Base-by-base conservation (phyloP, 306 rosid genomes). In the Lathyrus sativus region DNA sequence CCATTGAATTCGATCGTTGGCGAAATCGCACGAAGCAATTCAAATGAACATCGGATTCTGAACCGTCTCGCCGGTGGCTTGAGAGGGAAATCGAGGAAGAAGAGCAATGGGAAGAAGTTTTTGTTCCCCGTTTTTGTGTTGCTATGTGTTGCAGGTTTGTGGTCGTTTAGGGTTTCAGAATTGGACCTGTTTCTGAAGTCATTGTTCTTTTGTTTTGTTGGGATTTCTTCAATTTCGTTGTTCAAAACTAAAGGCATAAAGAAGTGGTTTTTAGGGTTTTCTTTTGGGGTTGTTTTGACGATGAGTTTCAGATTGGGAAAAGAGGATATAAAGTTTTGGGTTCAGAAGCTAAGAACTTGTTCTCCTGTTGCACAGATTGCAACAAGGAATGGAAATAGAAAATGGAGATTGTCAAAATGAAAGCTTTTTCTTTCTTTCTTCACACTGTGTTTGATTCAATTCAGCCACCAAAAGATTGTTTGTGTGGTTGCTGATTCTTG, bases 201-300 rank as follows among this genome's bases (percentile, higher is more conserved):
- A 11, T 49, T 67, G 41, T 48, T 49, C 39, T 68, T 79, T 46
- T 64, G 59, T 31, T 9, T 72, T 4, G 28, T 38, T 48, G 86
- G 62, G 18, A 1, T 82, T 37, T 73, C 77, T 6, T 18, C 71
- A 22, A 46, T 76, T 78, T 70, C 38, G 54, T 28, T 62, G 67
- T 11, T 33, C 54, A 57, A 65, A 38, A 75, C 70, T 62, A 76
- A 68, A 63, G 73, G 17, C 0, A 4, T 79, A 3, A 68, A 37
- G 63, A 65, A 76, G 29, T 72, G 81, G 84, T 2, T 76, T 79
- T 57, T 79, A 72, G 84, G 84, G 69, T 73, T 76, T 72, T 48
- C 65, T 0, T 26, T 74, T 51, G 83, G 86, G 61, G 28, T 59
- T 64, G 64, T 73, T 72, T 68, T 82, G 35, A 50, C 73, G 54